Base-by-base conservation (phyloP, 2,329 filamentous ascomycete genomes). In the Paracorniculantispora psalliotae region DNA sequence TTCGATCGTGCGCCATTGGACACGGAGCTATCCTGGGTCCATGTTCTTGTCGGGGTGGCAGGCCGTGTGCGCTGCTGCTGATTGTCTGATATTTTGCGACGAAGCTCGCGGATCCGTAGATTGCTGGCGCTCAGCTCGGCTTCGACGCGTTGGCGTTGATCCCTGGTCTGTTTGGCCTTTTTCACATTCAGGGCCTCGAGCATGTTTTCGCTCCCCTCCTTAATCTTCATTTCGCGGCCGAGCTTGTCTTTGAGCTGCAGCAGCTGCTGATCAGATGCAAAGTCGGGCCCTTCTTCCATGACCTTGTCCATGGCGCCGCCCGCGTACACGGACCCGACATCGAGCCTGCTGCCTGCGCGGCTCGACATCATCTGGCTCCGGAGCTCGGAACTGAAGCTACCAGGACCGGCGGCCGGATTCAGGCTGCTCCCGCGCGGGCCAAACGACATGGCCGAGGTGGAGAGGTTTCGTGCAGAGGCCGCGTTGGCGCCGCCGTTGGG, bases 151-250 rank as follows among this genome's bases (percentile, higher is more conserved):
- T 83, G 79, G 47, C 90, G 84, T 70, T 93, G 90, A 61, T 93
- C 93, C 71, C 92, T 96, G 63, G 90, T 89, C 72, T 97, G 93
- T 75, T 97, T 99, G 48, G 91, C 89, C 73, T 96, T 97, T 75
- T 99, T 99, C 47, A 87, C 84, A 72, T 97, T 91, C 64, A 99
- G 77, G 13, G 94, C 94, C 77, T 99, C 94, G 41, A 99, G 80
- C 84, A 99, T 87, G 71, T 99, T 99, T 78, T 99, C 94, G 60
- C 93, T 97, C 21, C 94, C 94, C 67, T 93, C 90, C 74, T 96
- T 97, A 71, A 99, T 97, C 79, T 97, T 97, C 77, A 92, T 87
- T 76, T 99, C 96, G 68, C 96, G 93, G 65, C 92, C 93, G 63
- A 99, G 88, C 68, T 88, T 85, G 67, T 97, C 92, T 68, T 89